Evolutionary conservation across 495 filamentous ascomycete genomes (phyloP).

Genomic region (Tuber magnatum): DNA sequence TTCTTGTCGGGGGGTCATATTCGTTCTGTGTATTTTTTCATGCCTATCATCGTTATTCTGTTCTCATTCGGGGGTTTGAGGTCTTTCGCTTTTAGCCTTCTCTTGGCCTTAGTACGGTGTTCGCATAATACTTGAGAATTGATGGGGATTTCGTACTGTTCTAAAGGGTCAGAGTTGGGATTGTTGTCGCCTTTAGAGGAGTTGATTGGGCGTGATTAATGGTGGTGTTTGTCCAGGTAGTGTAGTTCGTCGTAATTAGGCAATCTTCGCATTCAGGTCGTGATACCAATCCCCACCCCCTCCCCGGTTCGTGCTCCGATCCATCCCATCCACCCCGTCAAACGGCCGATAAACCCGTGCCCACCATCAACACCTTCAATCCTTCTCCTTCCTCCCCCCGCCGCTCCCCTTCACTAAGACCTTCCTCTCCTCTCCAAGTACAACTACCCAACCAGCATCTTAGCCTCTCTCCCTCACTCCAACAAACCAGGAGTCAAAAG

Average conservation of each 20-base stretch:
- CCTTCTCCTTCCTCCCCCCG: background rate
- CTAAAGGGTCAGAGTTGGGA: background rate
- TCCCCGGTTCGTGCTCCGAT: background rate
- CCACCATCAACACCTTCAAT: background rate
- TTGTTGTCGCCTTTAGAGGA: background rate
- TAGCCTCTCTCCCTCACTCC: background rate
- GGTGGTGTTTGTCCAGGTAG: background rate
- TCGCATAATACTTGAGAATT: background rate
- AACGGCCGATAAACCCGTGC: background rate
- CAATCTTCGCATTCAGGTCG: background rate
- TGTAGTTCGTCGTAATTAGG: background rate
- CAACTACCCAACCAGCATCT: slow-evolving; percentile 7
- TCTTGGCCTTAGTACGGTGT: background rate
- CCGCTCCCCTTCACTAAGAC: slow-evolving; percentile 1
- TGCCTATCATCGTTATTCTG: background rate
- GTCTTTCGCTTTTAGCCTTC: background rate
- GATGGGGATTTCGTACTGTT: background rate
- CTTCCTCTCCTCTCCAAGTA: slow-evolving; percentile 31
- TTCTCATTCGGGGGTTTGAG: background rate
- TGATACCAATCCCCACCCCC: background rate
- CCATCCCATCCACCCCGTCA: background rate
- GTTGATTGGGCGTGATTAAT: background rate
- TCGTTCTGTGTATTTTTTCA: background rate
- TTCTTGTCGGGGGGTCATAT: background rate
- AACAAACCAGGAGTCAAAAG: background rate